Base-by-base conservation (phyloP, 176 grass and related monocot genomes). In the Phoenix roebelenii region DNA sequence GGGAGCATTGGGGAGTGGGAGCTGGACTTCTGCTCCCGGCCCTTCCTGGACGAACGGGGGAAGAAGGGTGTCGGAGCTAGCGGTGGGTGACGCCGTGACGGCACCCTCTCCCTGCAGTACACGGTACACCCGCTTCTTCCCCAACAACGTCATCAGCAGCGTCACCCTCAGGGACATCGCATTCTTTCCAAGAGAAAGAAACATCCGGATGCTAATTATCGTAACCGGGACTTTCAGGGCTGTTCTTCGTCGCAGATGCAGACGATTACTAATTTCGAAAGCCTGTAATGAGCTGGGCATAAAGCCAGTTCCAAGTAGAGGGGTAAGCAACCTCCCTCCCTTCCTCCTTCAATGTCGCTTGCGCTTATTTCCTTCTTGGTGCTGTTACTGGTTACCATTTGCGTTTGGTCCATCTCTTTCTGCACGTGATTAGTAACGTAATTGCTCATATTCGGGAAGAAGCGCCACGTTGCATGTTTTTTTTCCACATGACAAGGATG, bases 91-190 rank as follows among this genome's bases (percentile, higher is more conserved):
- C 61, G 60, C 77, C 3, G 93, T 63, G 87, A 91, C 61, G 60
- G 79, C 3, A 88, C 87, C 55, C 81, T 97, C 3, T 91, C 93
- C n/a, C 87, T 97, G 7, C 87, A 91, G 78, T 85, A 84, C 81
- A 97, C 87, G 88, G 78, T 85, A 84, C 81, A 97, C 87, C 20
- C 78, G 87, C 32, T 91, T 80, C 83, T 97, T 97, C 78, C 93
- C 93, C 69, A 91, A 83, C 84, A 97, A 81, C 52, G 77, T 89
- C 72, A 97, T 97, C 72, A 97, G 91, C 72, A 91, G 93, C 63
- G 72, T 91, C 18, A 91, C 87, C 58, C 83, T 91, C 68, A 85
- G 83, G 69, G 84, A 97, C 58, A 78, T 87, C 54, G 80, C 24
- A 25, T 25, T 25, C 24, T 25, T 3, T 25, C 24, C 1, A 25